These are phyloP conservation scores for Populus pruinosa DNA, from an alignment of 345 rosid genomes.

Conservation along the genomic window DNA sequence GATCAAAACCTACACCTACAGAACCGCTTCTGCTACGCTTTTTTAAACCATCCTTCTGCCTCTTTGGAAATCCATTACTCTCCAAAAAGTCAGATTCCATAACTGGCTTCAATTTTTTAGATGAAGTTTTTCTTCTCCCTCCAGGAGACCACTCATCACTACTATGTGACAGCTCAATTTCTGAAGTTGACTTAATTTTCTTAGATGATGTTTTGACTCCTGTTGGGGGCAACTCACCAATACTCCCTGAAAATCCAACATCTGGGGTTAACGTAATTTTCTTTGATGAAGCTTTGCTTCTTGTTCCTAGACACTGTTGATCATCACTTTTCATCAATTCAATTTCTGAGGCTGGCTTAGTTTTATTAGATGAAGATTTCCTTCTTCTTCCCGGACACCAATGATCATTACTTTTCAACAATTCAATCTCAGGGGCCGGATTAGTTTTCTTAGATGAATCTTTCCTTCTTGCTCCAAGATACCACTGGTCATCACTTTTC, in stretches of 20 bases:
- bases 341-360: conserved; percentile 1
- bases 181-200: not conserved
- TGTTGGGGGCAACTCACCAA: not conserved
- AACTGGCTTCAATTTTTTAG: conserved; percentile 14
- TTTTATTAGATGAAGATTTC: not conserved
- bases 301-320: not conserved
- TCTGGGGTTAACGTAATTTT: not conserved
- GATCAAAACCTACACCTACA: conserved; percentile 8
- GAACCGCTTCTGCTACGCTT: conserved; percentile 1
- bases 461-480: not conserved
- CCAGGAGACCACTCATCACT: not conserved
- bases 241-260: not conserved
- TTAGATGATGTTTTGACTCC: not conserved
- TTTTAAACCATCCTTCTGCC: conserved; percentile 11
- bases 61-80: conserved; percentile 20
- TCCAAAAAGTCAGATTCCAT: conserved; percentile 7
- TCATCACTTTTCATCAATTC: not conserved
- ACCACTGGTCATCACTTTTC: not conserved
- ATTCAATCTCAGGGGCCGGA: not conserved
- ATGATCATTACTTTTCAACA: not conserved
- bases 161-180: not conserved
- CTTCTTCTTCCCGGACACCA: not conserved
- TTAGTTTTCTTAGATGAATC: not conserved
- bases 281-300: not conserved
- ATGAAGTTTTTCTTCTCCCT: conserved; percentile 1